A percentile compares a stretch with the other conserved stretches of the same genome.
phyloP scores from a whole-genome alignment of 257 asterid species.

The Fraxinus americana region DNA sequence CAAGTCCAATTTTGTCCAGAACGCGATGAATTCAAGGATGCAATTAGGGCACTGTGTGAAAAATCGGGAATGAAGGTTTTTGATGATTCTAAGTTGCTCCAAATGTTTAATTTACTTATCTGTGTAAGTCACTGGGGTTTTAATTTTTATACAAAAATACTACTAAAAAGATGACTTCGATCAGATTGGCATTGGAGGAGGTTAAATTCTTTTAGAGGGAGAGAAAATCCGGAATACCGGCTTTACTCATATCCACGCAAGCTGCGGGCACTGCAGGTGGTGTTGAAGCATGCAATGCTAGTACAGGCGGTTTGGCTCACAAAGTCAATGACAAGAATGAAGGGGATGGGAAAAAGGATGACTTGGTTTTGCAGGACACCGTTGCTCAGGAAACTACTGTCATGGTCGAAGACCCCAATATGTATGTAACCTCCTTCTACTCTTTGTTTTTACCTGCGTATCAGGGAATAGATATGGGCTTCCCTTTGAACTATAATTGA shows the following conservation, averaged over 20 bases:
- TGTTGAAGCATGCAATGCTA: slow-evolving; percentile 23
- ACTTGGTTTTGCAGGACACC: slow-evolving; percentile 93
- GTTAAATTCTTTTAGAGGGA: slow-evolving; percentile 90
- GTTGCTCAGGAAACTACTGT: slow-evolving; percentile 99
- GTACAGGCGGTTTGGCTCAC: slow-evolving; percentile 41
- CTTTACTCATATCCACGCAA: slow-evolving; percentile 43
- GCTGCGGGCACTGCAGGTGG: slow-evolving; percentile 30
- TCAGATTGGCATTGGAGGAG: slow-evolving; percentile 75
- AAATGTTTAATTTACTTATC: no score
- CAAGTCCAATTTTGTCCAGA: no score
- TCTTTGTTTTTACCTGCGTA: slow-evolving; percentile 1
- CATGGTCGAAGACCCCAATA: slow-evolving; percentile 95
- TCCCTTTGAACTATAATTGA: background rate
- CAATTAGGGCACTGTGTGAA: no score
- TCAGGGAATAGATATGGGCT: background rate
- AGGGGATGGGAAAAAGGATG: slow-evolving; percentile 87
- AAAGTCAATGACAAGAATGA: slow-evolving; percentile 56
- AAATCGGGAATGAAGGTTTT: no score
- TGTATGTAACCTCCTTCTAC: slow-evolving; percentile 40
- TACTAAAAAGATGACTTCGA: background rate
- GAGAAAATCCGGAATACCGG: slow-evolving; percentile 81
- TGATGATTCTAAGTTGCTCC: no score
- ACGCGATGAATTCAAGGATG: no score
- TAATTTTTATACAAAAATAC: background rate
- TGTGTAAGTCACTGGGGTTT: background rate